These are phyloP conservation scores for Penicillium flavigenum DNA, from an alignment of 495 filamentous ascomycete genomes.

Conservation along the genomic window DNA sequence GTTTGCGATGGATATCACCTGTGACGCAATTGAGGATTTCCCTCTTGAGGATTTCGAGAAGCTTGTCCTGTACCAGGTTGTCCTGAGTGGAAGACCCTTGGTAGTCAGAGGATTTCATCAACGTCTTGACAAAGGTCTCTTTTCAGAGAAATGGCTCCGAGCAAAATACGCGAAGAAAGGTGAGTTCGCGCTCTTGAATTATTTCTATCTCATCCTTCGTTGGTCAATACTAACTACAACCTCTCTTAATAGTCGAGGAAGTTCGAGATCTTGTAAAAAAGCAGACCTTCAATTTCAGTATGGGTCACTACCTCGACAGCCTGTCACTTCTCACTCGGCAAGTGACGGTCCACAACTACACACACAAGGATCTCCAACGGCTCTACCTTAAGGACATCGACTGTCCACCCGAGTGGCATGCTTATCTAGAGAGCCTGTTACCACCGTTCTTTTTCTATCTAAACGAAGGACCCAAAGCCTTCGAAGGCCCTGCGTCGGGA, in stretches of 20 bases:
- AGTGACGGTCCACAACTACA: slow-evolving; percentile 65
- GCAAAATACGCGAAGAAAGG: slow-evolving; percentile 70
- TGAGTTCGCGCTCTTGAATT: slow-evolving; percentile 32
- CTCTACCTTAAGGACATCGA: slow-evolving; percentile 96
- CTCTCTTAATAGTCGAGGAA: slow-evolving; percentile 49
- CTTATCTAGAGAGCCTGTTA: slow-evolving; percentile 71
- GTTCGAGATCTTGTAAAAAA: slow-evolving; percentile 72
- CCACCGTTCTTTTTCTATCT: slow-evolving; percentile 81
- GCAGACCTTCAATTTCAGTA: slow-evolving; percentile 54
- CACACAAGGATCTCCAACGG: slow-evolving; percentile 70
- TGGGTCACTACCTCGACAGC: slow-evolving; percentile 83
- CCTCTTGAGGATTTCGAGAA: slow-evolving; percentile 63
- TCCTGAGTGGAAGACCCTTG: slow-evolving; percentile 78
- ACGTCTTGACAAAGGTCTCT: slow-evolving; percentile 67
- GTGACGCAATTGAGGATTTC: slow-evolving; percentile 37
- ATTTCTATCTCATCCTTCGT: background rate
- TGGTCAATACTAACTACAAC: slow-evolving; percentile 13
- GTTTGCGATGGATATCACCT: slow-evolving; percentile 72
- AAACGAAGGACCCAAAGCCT: slow-evolving; percentile 68
- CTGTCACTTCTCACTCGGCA: slow-evolving; percentile 75
- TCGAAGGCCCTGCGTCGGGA: slow-evolving; percentile 37
- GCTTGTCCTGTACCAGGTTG: slow-evolving; percentile 73
- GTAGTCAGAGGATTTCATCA: slow-evolving; percentile 81
- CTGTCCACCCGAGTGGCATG: slow-evolving; percentile 79
- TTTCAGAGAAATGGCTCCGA: slow-evolving; percentile 76